A percentile compares a stretch with the other conserved stretches of the same genome.
phyloP scores from a whole-genome alignment of 306 rosid genomes.

The Trichosanthes truncata region DNA sequence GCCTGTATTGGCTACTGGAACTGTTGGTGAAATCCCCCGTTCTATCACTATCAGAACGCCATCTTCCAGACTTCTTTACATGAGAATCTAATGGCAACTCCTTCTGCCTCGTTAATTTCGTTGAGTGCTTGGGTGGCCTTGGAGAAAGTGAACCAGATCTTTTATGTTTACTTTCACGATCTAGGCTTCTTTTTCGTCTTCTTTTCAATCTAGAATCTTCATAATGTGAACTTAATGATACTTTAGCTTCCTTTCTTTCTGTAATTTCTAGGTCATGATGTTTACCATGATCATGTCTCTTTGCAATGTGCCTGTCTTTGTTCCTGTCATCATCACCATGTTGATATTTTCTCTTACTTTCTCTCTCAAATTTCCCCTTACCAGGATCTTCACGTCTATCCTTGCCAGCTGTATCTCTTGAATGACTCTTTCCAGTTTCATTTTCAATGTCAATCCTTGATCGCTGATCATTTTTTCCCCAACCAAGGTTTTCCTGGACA shows the following conservation, averaged over 20 bases:
- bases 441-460: slow-evolving; percentile 22
- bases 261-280: slow-evolving; percentile 22
- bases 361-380: slow-evolving; percentile 45
- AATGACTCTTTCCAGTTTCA: slow-evolving; percentile 40
- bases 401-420: slow-evolving; percentile 34
- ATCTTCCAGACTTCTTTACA: slow-evolving; percentile 46
- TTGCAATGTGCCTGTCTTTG: slow-evolving; percentile 23
- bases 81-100: slow-evolving; percentile 29
- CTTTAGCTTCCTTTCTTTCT: slow-evolving; percentile 41
- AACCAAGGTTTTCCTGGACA: slow-evolving; percentile 11
- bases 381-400: slow-evolving; percentile 31
- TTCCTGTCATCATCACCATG: slow-evolving; percentile 37
- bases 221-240: slow-evolving; percentile 27
- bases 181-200: slow-evolving; percentile 59
- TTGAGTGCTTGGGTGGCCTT: slow-evolving; percentile 29
- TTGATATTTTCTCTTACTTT: slow-evolving; percentile 38
- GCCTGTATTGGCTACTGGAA: slow-evolving; percentile 51
- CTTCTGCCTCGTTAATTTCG: slow-evolving; percentile 24
- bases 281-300: slow-evolving; percentile 40
- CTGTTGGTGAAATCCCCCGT: slow-evolving; percentile 48
- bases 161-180: slow-evolving; percentile 37
- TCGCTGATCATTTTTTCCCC: slow-evolving; percentile 13
- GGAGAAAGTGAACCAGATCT: slow-evolving; percentile 46
- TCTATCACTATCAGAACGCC: slow-evolving; percentile 41
- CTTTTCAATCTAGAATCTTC: slow-evolving; percentile 50